A percentile compares a stretch with the other conserved stretches of the same genome.
These are phyloP conservation scores for Neofusicoccum parvum DNA, from an alignment of 2,329 filamentous ascomycete genomes.

Conservation along the genomic window DNA sequence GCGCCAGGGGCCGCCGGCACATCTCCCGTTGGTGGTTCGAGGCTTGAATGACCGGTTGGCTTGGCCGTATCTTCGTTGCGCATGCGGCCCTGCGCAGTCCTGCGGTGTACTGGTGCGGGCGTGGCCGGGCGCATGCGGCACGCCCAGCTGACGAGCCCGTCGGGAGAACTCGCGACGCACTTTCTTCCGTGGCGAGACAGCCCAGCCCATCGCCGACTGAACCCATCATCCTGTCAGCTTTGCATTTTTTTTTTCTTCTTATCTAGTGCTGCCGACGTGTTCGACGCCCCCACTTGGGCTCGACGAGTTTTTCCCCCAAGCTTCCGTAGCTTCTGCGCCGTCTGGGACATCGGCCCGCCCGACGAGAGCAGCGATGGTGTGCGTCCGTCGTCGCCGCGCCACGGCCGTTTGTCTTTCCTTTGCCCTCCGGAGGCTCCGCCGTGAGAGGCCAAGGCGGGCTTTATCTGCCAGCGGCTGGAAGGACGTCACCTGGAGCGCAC, in stretches of 20 bases:
- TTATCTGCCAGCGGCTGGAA: neutral
- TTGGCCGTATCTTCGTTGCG: neutral
- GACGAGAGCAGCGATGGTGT: neutral
- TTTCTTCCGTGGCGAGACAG: neutral
- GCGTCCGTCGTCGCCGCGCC: neutral
- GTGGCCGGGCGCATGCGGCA: neutral
- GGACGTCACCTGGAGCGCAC: neutral
- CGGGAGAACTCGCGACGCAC: constrained; percentile 20
- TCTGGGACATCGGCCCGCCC: neutral
- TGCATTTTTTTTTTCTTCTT: neutral
- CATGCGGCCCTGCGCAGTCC: neutral
- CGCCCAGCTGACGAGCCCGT: neutral
- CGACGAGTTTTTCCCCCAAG: neutral
- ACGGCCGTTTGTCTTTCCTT: too few species aligned
- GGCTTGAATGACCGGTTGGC: constrained; percentile 15
- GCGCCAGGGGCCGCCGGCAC: constrained; percentile 8
- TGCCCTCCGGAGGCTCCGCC: too few species aligned
- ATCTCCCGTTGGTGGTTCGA: constrained; percentile 22
- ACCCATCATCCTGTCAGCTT: neutral
- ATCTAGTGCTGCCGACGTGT: constrained; percentile 18
- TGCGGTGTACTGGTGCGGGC: neutral
- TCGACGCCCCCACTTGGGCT: constrained; percentile 2
- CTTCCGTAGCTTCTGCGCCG: constrained; percentile 2
- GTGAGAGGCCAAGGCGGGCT: too few species aligned
- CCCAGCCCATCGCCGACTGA: neutral